Evolutionary conservation across 2,329 filamentous ascomycete genomes (phyloP), one percentile per base, ranked within the genome.

Genomic region (Chalaropsis thielavioides): DNA sequence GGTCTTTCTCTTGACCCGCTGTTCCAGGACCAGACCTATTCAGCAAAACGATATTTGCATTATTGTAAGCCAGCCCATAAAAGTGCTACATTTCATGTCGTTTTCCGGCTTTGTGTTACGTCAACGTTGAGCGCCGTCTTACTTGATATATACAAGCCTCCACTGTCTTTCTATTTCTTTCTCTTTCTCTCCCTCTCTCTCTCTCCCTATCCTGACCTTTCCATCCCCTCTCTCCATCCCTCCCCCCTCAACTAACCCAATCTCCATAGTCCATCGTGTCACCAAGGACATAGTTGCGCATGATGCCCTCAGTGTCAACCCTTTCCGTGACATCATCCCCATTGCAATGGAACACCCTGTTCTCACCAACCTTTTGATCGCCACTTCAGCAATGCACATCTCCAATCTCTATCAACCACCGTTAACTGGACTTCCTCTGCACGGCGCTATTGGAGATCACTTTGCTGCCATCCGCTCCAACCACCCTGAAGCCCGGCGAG

Each of bases 211-310:
- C 7, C 8, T 8, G 4, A 38, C 7, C 7, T 8, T 38, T 10
- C 35, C 22, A 19, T 13, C 22, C 13, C 10, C 68, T 64, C 63
- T 64, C 49, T 41, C 51, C 13, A 22, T 17, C 49, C 7, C 10
- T 22, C 22, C 27, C 24, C 10, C 61, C 13, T 19, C n/a, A 43
- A 61, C 31, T 40, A n/a, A 61, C 40, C 35, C 41, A 31, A 27
- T 15, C 22, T 15, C 46, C 15, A 64, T 51, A 74, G 71, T 76
- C 71, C 70, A 76, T 66, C 72, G 78, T 62, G 74, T 84, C 65
- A 83, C 81, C 71, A 77, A 79, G 70, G 81, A 83, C 69, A 76
- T 84, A 60, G 77, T 80, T 46, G 74, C 78, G 64, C 75, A 79
- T 69, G 79, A 80, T 71, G 74, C 73, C 2, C 74, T 75, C 6